phyloP scores from a whole-genome alignment of 108 stramenopile genomes.

The Fragilaria crotonensis region DNA sequence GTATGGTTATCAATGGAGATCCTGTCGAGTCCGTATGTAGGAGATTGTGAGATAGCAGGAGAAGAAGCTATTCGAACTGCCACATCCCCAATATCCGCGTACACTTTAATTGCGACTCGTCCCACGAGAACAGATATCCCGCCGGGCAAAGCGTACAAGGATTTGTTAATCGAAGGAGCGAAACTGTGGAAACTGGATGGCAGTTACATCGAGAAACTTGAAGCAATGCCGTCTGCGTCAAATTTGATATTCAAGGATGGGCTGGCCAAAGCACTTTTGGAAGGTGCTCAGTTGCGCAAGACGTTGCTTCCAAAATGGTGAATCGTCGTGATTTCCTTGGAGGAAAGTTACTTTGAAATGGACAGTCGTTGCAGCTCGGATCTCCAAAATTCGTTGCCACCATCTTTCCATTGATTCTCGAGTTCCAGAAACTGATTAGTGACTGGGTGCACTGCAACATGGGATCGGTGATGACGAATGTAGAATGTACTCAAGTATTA shows the following conservation, averaged over 20 bases:
- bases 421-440: too few species aligned
- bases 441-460: too few species aligned
- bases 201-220: slow-evolving; percentile 15
- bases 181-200: slow-evolving; percentile 50
- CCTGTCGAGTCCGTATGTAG: slow-evolving; percentile 48
- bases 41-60: slow-evolving; percentile 40
- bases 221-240: background rate
- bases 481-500: too few species aligned
- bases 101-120: slow-evolving; percentile 32
- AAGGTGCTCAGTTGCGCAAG: background rate
- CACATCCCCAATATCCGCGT: slow-evolving; percentile 27
- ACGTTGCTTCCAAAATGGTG: background rate
- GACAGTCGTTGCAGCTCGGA: too few species aligned
- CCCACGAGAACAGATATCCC: slow-evolving; percentile 22
- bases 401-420: too few species aligned
- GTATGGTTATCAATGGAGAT: slow-evolving; percentile 52
- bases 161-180: slow-evolving; percentile 56
- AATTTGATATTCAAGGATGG: background rate
- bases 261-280: background rate
- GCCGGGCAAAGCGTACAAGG: slow-evolving; percentile 57
- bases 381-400: too few species aligned
- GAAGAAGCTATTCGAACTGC: slow-evolving; percentile 1
- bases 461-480: too few species aligned
- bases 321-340: too few species aligned
- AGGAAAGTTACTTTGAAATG: too few species aligned